These are phyloP conservation scores for Gnetum montanum DNA, from an alignment of 75 land plant species.

Conservation along the genomic window DNA sequence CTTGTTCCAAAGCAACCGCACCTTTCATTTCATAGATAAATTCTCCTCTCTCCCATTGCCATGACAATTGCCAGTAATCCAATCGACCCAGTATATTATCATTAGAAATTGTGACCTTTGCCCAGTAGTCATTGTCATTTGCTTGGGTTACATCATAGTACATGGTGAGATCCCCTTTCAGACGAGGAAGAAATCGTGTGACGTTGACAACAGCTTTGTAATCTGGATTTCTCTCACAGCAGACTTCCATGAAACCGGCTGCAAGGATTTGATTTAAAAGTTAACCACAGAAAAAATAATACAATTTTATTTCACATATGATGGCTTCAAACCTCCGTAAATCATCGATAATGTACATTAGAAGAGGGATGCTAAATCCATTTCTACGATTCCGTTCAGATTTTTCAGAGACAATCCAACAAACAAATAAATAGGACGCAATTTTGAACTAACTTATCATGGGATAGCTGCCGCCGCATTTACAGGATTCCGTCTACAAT, in stretches of 20 bases:
- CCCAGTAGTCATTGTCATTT: conserved; percentile 45
- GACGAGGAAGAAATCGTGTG: conserved; percentile 32
- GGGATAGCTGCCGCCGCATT: no score
- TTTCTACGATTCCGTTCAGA: no score
- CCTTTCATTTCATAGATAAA: conserved; percentile 74
- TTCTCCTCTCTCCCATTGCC: conserved; percentile 89
- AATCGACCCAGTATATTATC: conserved; percentile 59
- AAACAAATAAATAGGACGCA: no score
- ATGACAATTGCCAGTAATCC: conserved; percentile 81
- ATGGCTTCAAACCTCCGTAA: not conserved
- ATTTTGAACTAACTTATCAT: no score
- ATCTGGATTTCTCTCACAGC: conserved; percentile 54
- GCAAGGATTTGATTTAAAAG: conserved; percentile 4
- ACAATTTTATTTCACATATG: not conserved
- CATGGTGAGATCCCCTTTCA: conserved; percentile 57
- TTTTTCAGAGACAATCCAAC: no score
- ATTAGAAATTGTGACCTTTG: conserved; percentile 75
- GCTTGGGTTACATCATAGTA: conserved; percentile 60
- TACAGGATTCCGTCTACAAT: no score
- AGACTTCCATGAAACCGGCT: conserved; percentile 35
- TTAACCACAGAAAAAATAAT: no score
- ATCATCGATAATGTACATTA: no score
- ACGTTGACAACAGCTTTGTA: conserved; percentile 10
- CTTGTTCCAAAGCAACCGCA: conserved; percentile 38
- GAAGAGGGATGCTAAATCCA: no score